Evolutionary conservation across 2,329 filamentous ascomycete genomes (phyloP), one percentile per base, ranked within the genome.

Genomic region (Neurospora crassa): DNA sequence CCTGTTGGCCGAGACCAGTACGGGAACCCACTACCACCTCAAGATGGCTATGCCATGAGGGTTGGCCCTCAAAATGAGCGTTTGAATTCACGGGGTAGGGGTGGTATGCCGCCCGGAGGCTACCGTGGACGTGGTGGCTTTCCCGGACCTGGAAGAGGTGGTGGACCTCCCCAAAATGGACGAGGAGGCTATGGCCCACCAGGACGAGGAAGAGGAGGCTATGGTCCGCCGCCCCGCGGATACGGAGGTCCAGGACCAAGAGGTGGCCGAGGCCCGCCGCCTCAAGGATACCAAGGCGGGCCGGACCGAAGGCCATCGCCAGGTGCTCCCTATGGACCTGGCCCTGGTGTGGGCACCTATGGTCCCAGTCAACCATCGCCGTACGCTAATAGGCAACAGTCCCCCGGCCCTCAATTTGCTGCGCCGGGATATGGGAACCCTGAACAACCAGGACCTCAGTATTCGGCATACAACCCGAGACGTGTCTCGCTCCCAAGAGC

Each of bases 1-100:
- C 74, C 75, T 8, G 68, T 71, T 53, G 67, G 79, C 76, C 67
- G 81, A 16, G 91, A 93, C 74, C 88, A 89, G 73, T 92, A 91
- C 74, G 90, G 89, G 63, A 91, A 91, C 76, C 81, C 83, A 11
- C 80, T 86, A 53, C 79, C 81, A n/a, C 75, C 81, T 0, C 78
- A 79, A 6, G 84, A 84, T 75, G 80, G 79, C 16, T 88, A 85
- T 75, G 84, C 80, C 69, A 79, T 82, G 78, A 84, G 82, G 72
- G 80, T 81, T 75, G 83, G 81, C 2, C 83, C 82, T 68, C 87
- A 83, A 10, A 79, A 79, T 70, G 86, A 84, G 71, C 83, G 81
- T 59, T 82, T 83, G 80, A 85, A 82, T 76, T 81, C 84, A 10
- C 85, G 87, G 71, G 87, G 88, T 76, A 89, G 88, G 40, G 81